phyloP scores from a whole-genome alignment of 2,329 filamentous ascomycete genomes.

The Colletotrichum liriopes region DNA sequence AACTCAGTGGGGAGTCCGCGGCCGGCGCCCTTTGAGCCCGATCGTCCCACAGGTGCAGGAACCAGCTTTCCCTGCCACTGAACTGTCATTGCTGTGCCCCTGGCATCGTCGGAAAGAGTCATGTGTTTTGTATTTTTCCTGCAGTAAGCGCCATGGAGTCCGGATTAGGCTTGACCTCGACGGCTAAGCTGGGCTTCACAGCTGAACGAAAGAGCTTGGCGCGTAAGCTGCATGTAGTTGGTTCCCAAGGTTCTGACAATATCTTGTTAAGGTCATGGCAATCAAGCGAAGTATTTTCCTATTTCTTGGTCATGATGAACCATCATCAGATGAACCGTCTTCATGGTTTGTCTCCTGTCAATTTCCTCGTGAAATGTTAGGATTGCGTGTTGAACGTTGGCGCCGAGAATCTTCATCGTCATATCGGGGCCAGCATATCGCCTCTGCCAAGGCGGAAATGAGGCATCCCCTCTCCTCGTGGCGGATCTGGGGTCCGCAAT shows the following conservation, averaged over 20 bases:
- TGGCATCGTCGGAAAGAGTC: not conserved
- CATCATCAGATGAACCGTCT: not conserved
- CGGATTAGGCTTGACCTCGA: not conserved
- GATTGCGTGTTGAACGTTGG: not conserved
- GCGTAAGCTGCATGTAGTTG: not conserved
- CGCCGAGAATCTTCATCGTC: not conserved
- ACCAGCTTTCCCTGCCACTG: not conserved
- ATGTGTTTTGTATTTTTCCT: not conserved
- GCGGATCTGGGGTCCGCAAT: conserved; percentile 8
- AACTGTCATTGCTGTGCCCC: not conserved
- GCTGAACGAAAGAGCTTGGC: not conserved
- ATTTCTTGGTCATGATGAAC: not conserved
- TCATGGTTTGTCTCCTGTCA: not conserved
- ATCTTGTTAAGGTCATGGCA: not conserved
- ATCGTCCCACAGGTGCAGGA: not conserved
- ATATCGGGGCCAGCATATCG: conserved; percentile 44
- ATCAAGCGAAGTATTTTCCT: not conserved
- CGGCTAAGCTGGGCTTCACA: not conserved
- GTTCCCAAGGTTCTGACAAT: not conserved
- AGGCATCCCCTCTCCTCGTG: conserved; percentile 2
- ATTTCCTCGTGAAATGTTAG: not conserved
- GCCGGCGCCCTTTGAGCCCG: not conserved
- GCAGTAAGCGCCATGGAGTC: not conserved
- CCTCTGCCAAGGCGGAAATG: conserved; percentile 13
- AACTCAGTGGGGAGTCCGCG: no score